Base-by-base conservation (phyloP, 1,284 basidiomycete species). In the Cryptococcus sp. region DNA sequence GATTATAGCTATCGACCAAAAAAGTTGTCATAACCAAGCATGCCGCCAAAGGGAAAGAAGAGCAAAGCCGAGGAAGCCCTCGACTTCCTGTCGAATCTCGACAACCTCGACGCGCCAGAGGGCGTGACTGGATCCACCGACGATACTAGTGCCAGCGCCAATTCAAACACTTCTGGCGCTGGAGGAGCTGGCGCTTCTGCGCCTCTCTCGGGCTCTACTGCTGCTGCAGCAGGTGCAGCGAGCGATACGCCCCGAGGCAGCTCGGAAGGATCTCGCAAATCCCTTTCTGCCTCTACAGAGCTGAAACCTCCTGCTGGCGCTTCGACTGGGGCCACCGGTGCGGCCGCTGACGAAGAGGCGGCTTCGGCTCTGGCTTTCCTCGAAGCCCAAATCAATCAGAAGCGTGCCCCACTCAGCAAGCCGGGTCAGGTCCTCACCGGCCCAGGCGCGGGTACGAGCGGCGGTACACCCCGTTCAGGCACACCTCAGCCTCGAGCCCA, bases 41-140 rank as follows among this genome's bases (percentile, higher is more conserved):
- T 77, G 76, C 70, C 74, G 1, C 73, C 77, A 51, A 76, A 74
- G 59, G 66, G 61, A 35, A 76, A 75, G 64, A 74, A 74, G 81
- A 88, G 89, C 50, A 93, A 92, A 77, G 87, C 90, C 57, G 86
- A 92, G 73, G 92, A 96, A 76, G 93, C 91, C 17, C 85, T 91
- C 25, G 87, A 88, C 68, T 88, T 95, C 76, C 86, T 96, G 56
- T 90, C 93, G 71, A 90, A 93, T 73, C 88, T 96, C 51, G 91
- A 93, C 74, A 88, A 86, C 42, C 84, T 92, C 60, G 81, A 85
- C 19, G 72, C 66, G 16, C 78, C 67, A 19, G 54, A 53, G 15
- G 57, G 50, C 22, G 39, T 23, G 39, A 23, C 40, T 11, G 50
- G 7, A 17, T 20, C 22, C 15, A 22, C 17, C 13, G 50, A 46